Conservation (phyloP, 805 yeast genomes). For the Candida schatavii region DNA sequence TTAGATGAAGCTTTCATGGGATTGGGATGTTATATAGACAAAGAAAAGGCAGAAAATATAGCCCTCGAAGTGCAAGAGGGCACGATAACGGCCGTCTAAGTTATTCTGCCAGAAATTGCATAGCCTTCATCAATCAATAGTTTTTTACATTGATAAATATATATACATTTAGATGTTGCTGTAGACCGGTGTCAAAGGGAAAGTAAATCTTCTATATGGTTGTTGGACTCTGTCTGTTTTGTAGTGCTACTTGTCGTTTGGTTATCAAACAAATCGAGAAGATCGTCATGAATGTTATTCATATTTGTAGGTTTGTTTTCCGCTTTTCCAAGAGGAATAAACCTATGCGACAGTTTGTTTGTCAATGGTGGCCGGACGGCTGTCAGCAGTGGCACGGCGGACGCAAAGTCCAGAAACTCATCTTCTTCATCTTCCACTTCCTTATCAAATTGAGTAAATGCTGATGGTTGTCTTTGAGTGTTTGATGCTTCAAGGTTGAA, state of each 20-base stretch:
- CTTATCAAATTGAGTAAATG: no score
- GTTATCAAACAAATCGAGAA: slow-evolving; percentile 3
- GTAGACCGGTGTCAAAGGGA: no score
- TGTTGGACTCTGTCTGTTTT: not conserved
- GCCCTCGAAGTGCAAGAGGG: not conserved
- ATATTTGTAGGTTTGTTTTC: not conserved
- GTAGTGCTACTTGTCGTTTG: not conserved
- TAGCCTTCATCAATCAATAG: no score
- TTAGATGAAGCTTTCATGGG: slow-evolving; percentile 90
- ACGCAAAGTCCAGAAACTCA: slow-evolving; percentile 3
- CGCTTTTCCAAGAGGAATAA: slow-evolving; percentile 1
- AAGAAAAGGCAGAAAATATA: slow-evolving; percentile 22
- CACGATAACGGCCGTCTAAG: not conserved
- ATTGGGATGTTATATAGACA: slow-evolving; percentile 71
- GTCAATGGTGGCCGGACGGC: not conserved
- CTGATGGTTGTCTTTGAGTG: not conserved
- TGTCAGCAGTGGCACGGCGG: not conserved
- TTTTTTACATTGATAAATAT: not conserved
- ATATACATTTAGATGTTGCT: not conserved
- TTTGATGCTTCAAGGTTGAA: not conserved
- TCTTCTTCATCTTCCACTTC: slow-evolving; percentile 1
- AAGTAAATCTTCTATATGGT: slow-evolving; percentile 1
- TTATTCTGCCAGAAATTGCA: no score
- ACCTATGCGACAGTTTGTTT: not conserved
- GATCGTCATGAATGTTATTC: not conserved